phyloP scores from a whole-genome alignment of 2,329 filamentous ascomycete genomes.

The Sclerotinia glacialis region DNA sequence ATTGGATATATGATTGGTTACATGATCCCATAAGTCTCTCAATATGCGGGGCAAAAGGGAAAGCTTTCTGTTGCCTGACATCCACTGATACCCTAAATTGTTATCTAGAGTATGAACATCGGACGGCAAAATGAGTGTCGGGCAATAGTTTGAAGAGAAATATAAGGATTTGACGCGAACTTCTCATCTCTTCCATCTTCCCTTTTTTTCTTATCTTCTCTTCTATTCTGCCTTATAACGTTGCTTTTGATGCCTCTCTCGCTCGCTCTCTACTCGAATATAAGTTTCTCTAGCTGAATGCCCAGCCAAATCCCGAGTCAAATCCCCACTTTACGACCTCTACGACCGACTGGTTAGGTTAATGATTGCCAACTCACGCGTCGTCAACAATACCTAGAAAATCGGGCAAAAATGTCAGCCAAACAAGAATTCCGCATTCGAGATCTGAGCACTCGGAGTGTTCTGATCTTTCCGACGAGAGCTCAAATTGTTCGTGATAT shows the following conservation, averaged over 20 bases:
- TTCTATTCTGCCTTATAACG: background rate
- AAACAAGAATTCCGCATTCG: conserved; percentile 54
- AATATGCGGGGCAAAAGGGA: conserved; percentile 12
- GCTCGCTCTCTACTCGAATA: background rate
- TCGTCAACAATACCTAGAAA: background rate
- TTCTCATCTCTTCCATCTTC: background rate
- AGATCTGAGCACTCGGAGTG: conserved; percentile 57
- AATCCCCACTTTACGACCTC: background rate
- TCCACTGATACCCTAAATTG: conserved; percentile 8
- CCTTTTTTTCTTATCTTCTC: background rate
- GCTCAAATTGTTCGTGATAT: conserved; percentile 62
- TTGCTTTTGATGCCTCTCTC: background rate
- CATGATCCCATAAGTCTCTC: background rate
- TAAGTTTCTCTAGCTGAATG: background rate
- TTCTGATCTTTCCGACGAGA: conserved; percentile 60
- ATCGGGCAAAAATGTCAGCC: conserved; percentile 12
- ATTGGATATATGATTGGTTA: conserved; percentile 13
- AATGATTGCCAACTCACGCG: conserved; percentile 4
- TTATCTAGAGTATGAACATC: conserved; percentile 7
- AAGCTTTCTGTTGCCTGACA: conserved; percentile 12
- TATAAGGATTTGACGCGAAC: conserved; percentile 1
- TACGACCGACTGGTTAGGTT: background rate
- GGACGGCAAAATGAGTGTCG: conserved; percentile 8
- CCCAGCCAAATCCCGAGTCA: background rate
- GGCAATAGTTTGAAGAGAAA: background rate